Evolutionary conservation across 345 rosid genomes (phyloP), one percentile per base, ranked within the genome.

Genomic region (Lepidium sativum): DNA sequence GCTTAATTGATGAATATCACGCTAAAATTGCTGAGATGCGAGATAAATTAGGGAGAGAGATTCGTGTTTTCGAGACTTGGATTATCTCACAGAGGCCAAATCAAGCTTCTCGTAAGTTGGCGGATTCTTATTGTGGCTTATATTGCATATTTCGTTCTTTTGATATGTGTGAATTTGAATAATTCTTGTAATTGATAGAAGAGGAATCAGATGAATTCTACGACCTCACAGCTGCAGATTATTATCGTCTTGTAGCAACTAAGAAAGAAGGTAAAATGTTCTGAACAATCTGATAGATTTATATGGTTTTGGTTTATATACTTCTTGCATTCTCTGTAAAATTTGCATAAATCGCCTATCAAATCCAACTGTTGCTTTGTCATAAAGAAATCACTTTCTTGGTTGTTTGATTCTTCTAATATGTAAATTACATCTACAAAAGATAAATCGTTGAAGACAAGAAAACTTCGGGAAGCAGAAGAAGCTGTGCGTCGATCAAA

Each of bases 171-270:
- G 31, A 51, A 49, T 38, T 14, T 38, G 23, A 35, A 57, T 0
- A 47, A 35, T 13, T 13, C 37, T 32, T 62, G 7, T 65, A 59
- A 45, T 34, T 11, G 42, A 13, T 43, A 73, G 77, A 73, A 83
- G 97, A 82, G 48, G 96, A 80, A 65, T 62, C 90, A 3, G 99
- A 94, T 78, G 99, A 84, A 48, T 87, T 79, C 67, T 94, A 83
- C 45, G 95, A 90, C 76, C 83, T 94, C 80, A 90, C 95, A 25
- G 75, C 97, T 0, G 87, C 81, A 70, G 97, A 90, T 65, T 94
- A 83, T 38, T 70, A 77, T 54, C 84, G 92, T 9, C 38, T 86
- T 52, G 35, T 75, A 75, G 78, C 76, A 31, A 71, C 81, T 54
- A 86, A 78, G 75, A 94, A 87, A 73, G 83, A 80, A 69, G 96